Evolutionary conservation across 257 asterid genomes (phyloP).

Genomic region (Paulownia fortunei): DNA sequence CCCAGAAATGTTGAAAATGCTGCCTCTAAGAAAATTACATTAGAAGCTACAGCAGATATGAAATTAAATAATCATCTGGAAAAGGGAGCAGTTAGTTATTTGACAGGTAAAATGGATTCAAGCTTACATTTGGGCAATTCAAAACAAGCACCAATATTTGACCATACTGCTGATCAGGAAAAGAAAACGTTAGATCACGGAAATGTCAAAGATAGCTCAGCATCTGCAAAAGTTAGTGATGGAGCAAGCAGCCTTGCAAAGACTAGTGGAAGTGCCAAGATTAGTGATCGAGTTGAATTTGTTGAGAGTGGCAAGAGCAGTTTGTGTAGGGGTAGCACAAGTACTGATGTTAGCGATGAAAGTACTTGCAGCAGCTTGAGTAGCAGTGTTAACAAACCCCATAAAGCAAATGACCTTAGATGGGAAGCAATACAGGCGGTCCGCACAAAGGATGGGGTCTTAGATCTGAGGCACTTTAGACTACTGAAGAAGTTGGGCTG

Average conservation of each 20-base stretch:
- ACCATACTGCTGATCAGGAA: slow-evolving; percentile 40
- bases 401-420: slow-evolving; percentile 71
- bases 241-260: slow-evolving; percentile 56
- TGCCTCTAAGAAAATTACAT: slow-evolving; percentile 37
- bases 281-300: slow-evolving; percentile 59
- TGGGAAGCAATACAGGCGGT: slow-evolving; percentile 86
- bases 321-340: slow-evolving; percentile 82
- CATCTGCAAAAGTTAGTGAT: slow-evolving; percentile 59
- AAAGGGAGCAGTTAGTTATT: slow-evolving; percentile 42
- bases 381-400: slow-evolving; percentile 76
- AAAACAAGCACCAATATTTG: slow-evolving; percentile 30
- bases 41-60: slow-evolving; percentile 34
- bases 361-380: slow-evolving; percentile 81
- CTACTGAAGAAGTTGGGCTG: slow-evolving; percentile 79
- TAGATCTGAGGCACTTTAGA: slow-evolving; percentile 80
- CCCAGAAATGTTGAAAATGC: slow-evolving; percentile 35
- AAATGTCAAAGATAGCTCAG: slow-evolving; percentile 48
- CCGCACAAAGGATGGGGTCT: slow-evolving; percentile 64
- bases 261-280: slow-evolving; percentile 64
- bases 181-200: slow-evolving; percentile 40
- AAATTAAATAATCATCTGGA: slow-evolving; percentile 31
- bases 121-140: slow-evolving; percentile 56
- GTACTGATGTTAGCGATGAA: slow-evolving; percentile 78
- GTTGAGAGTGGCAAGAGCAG: slow-evolving; percentile 89
- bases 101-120: slow-evolving; percentile 53